Evolutionary conservation across 2,329 filamentous ascomycete species (phyloP).

Genomic region (Pseudogymnoascus destructans): DNA sequence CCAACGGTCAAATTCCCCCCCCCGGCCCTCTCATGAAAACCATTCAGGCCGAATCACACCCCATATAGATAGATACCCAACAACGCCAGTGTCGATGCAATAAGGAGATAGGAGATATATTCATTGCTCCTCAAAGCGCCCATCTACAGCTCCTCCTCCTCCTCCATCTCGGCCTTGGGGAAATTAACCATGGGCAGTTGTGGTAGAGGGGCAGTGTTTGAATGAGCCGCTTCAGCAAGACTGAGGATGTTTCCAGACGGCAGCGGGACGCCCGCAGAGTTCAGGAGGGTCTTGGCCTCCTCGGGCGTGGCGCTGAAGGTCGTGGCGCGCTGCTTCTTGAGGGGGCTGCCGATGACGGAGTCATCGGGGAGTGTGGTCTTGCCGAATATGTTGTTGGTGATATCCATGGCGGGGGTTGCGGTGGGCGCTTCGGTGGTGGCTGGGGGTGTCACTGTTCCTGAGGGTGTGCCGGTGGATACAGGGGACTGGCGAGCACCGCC

Average conservation of each 20-base stretch:
- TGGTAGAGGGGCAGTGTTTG: not conserved
- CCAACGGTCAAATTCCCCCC: not conserved
- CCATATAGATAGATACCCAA: not conserved
- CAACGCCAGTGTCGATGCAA: not conserved
- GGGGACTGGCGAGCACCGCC: conserved; percentile 35
- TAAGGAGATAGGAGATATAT: not conserved
- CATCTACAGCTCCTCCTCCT: not conserved
- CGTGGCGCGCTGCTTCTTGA: conserved; percentile 55
- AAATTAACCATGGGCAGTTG: not conserved
- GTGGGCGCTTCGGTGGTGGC: conserved; percentile 26
- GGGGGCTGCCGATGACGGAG: conserved; percentile 49
- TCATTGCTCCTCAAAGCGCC: not conserved
- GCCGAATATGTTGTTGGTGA: conserved; percentile 29
- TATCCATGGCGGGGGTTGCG: conserved; percentile 23
- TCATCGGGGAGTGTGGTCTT: conserved; percentile 35
- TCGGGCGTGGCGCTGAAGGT: conserved; percentile 9
- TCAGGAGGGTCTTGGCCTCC: conserved; percentile 6
- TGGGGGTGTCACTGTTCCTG: conserved; percentile 31
- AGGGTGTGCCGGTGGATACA: conserved; percentile 33
- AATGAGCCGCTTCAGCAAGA: not conserved
- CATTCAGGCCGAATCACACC: not conserved
- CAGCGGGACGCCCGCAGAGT: not conserved
- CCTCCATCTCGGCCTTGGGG: not conserved
- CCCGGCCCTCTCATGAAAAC: not conserved
- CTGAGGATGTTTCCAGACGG: not conserved